Conservation (phyloP, 140 eudicot genomes). For the Flaveria floridana region DNA sequence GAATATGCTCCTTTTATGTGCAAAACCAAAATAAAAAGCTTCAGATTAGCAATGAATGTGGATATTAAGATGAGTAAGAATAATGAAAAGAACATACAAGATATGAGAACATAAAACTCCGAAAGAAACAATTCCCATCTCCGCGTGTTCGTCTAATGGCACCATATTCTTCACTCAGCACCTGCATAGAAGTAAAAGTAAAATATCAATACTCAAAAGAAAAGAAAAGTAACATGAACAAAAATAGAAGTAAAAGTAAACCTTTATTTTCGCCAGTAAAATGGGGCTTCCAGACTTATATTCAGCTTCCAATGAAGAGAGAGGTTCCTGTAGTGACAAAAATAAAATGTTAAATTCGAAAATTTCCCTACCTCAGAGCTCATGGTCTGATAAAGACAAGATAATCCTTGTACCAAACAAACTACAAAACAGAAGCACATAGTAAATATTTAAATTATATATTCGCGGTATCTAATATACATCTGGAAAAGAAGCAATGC, state of each 20-base stretch:
- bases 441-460: background rate
- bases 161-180: constrained; percentile 61
- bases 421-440: background rate
- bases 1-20: constrained; percentile 63
- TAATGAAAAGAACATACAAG: constrained; percentile 51
- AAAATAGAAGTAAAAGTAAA: constrained; percentile 21
- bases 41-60: constrained; percentile 11
- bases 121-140: constrained; percentile 91
- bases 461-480: background rate
- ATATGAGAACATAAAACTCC: constrained; percentile 94
- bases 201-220: constrained; percentile 10
- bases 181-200: constrained; percentile 38
- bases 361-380: background rate
- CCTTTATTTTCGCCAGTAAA: constrained; percentile 74
- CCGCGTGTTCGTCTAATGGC: constrained; percentile 91
- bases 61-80: constrained; percentile 12
- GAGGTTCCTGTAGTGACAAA: constrained; percentile 69
- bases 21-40: constrained; percentile 16
- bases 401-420: constrained; percentile 5
- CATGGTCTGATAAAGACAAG: background rate
- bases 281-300: constrained; percentile 84
- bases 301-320: constrained; percentile 71
- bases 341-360: background rate
- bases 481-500: background rate
- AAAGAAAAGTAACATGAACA: constrained; percentile 5